phyloP scores from a whole-genome alignment of 2,329 filamentous ascomycete species.

The Penicillium sp. region DNA sequence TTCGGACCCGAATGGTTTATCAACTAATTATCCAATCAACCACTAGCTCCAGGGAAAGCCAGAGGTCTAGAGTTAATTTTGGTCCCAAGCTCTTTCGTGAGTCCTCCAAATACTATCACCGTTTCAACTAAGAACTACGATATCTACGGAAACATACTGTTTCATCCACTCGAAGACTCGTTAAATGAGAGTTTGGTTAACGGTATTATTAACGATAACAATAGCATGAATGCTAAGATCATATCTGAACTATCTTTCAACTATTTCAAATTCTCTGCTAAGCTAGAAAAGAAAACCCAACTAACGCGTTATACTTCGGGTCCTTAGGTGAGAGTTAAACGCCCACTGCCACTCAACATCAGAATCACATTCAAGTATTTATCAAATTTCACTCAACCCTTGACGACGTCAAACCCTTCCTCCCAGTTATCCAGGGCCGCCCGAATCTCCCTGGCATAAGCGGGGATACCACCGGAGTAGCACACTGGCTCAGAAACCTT shows the following conservation, averaged over 20 bases:
- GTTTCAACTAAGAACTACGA: too few relatives aligned
- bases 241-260: background rate
- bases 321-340: background rate
- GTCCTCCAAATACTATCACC: too few relatives aligned
- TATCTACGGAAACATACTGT: too few relatives aligned
- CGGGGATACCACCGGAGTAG: constrained; percentile 33
- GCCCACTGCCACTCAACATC: background rate
- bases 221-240: background rate
- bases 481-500: constrained; percentile 55
- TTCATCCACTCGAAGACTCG: background rate
- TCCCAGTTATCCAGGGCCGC: constrained; percentile 6
- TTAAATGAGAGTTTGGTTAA: background rate
- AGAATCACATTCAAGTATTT: background rate
- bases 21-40: too few relatives aligned
- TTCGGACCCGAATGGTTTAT: too few relatives aligned
- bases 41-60: too few relatives aligned
- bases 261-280: background rate
- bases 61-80: too few relatives aligned
- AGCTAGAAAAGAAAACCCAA: too few relatives aligned
- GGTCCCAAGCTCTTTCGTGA: too few relatives aligned
- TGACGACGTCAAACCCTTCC: constrained; percentile 11
- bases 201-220: too few relatives aligned
- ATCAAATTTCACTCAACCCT: background rate
- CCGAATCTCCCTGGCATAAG: constrained; percentile 15
- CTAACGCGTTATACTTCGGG: background rate